phyloP scores from a whole-genome alignment of 768 basidiomycete genomes.

The Hortiboletus flavorubellus region DNA sequence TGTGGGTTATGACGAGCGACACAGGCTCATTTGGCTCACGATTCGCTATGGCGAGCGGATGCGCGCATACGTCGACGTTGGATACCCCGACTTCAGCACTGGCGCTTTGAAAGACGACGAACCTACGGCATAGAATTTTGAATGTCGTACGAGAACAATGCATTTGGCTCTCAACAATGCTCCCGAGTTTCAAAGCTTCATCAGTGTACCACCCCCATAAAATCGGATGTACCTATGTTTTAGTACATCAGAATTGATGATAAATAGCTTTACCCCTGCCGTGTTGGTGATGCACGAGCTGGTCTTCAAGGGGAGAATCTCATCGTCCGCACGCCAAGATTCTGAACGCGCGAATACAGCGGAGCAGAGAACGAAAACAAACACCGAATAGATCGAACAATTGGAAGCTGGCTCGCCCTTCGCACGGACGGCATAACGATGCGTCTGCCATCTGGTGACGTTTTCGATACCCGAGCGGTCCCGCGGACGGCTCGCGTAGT shows the following conservation, averaged over 20 bases:
- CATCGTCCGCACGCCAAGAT: too few species aligned
- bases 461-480: not conserved
- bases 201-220: not conserved
- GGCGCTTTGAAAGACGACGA: not conserved
- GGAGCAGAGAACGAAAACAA: not conserved
- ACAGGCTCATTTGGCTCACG: constrained; percentile 49
- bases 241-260: not conserved
- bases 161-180: not conserved
- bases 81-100: constrained; percentile 37
- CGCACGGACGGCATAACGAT: too few species aligned
- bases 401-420: not conserved
- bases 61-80: constrained; percentile 54
- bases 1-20: not conserved
- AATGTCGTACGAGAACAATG: not conserved
- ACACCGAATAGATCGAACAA: not conserved
- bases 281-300: not conserved
- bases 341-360: not conserved
- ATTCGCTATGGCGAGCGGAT: constrained; percentile 55
- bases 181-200: too few species aligned
- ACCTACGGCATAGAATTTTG: not conserved
- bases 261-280: not conserved
- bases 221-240: not conserved
- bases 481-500: not conserved
- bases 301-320: not conserved
- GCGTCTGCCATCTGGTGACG: too few species aligned